Conservation (phyloP, 495 filamentous ascomycete species). For the Aspergillus taichungensis region DNA sequence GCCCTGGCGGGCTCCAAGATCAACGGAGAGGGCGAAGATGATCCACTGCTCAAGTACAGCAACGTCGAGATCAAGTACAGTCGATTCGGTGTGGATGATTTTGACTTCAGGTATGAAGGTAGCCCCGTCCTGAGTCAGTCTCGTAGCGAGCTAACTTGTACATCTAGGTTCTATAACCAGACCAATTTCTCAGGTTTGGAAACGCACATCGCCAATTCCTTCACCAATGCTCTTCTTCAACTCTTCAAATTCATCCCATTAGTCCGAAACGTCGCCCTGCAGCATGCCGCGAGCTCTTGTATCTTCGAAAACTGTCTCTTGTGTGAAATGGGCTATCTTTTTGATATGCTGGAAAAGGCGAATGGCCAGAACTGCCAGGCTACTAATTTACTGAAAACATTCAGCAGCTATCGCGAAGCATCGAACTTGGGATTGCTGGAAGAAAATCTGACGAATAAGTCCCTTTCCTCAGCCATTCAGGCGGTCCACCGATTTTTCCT, state of each 20-base stretch:
- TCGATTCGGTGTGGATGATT: slow-evolving; percentile 94
- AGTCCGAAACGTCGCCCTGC: slow-evolving; percentile 81
- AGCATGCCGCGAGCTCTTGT: slow-evolving; percentile 79
- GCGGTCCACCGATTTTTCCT: slow-evolving; percentile 69
- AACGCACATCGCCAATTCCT: slow-evolving; percentile 93
- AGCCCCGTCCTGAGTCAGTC: slow-evolving; percentile 9
- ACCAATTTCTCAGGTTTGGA: slow-evolving; percentile 85
- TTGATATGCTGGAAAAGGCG: slow-evolving; percentile 97
- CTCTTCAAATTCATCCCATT: slow-evolving; percentile 83
- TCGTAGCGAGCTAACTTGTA: slow-evolving; percentile 4
- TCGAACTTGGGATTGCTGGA: slow-evolving; percentile 68
- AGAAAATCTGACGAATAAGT: slow-evolving; percentile 61
- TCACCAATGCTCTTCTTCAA: slow-evolving; percentile 88
- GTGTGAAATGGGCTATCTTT: slow-evolving; percentile 90
- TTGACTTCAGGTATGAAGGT: slow-evolving; percentile 72
- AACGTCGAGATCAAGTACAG: slow-evolving; percentile 96
- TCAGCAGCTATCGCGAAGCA: slow-evolving; percentile 69
- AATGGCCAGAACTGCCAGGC: slow-evolving; percentile 89
- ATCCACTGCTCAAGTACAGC: slow-evolving; percentile 77
- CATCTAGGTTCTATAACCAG: slow-evolving; percentile 76
- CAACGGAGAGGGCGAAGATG: slow-evolving; percentile 51
- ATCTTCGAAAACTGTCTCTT: slow-evolving; percentile 73
- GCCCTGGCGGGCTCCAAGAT: slow-evolving; percentile 51
- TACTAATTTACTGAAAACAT: slow-evolving; percentile 88
- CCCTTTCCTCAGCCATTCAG: slow-evolving; percentile 67